A percentile compares a stretch with the other conserved stretches of the same genome.
Conservation (phyloP, 2,329 filamentous ascomycete species). For the Phyllosticta paracitricarpa region DNA sequence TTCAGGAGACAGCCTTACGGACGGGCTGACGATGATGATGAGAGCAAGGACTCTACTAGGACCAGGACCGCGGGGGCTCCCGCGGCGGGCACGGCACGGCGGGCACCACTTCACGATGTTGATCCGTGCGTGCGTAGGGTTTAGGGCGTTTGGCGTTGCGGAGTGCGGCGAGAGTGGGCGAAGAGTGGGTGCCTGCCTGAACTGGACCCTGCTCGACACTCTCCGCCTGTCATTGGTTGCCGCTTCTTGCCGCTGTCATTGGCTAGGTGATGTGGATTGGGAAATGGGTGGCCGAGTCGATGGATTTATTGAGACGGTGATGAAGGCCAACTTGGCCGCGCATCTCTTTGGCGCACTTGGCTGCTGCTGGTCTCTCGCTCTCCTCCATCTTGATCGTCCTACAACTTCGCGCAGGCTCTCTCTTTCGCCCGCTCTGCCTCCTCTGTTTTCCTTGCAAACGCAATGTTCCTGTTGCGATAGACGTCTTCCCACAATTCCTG, state of each 20-base stretch:
- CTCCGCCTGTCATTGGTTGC: background rate
- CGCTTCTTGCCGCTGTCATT: background rate
- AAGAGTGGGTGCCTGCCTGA: background rate
- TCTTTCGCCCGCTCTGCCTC: constrained; percentile 1
- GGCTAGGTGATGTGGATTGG: background rate
- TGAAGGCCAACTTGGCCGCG: too few relatives aligned
- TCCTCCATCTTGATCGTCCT: background rate
- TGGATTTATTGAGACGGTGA: background rate
- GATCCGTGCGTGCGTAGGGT: constrained; percentile 5
- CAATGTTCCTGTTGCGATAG: constrained; percentile 20
- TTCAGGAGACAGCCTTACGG: too few relatives aligned
- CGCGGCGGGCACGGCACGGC: constrained; percentile 5
- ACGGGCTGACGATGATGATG: background rate
- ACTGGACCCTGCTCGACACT: background rate
- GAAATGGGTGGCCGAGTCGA: background rate
- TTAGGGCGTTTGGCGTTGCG: background rate
- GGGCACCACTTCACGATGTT: constrained; percentile 10
- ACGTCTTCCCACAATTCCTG: constrained; percentile 16
- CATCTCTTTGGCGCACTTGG: too few relatives aligned
- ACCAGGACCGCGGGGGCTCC: background rate
- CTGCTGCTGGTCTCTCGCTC: background rate
- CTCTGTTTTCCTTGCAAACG: constrained; percentile 12
- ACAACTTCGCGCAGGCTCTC: background rate
- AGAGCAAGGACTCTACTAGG: background rate
- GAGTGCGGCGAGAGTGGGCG: background rate